These are phyloP conservation scores for Aquilaria malaccensis DNA, from an alignment of 345 rosid genomes.

Conservation along the genomic window DNA sequence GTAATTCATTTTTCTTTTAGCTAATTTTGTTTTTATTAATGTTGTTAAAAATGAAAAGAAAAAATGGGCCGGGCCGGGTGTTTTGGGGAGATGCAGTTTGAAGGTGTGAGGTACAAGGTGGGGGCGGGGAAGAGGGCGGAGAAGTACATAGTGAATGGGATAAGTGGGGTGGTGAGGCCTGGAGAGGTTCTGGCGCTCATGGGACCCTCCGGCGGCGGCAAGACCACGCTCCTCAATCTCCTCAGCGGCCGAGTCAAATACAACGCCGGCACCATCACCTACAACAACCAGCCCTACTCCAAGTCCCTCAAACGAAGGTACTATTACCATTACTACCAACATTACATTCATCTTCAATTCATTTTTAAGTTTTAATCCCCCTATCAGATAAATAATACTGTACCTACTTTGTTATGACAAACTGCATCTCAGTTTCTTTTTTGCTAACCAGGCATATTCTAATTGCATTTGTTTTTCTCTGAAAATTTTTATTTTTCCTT, in stretches of 20 bases:
- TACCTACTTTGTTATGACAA: no score
- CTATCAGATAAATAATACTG: no score
- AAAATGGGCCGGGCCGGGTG: neutral
- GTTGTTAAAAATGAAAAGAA: neutral
- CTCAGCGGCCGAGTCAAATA: slow-evolving; percentile 23
- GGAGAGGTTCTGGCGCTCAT: slow-evolving; percentile 30
- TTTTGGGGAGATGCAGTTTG: slow-evolving; percentile 8
- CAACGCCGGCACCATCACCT: slow-evolving; percentile 17
- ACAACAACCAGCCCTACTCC: slow-evolving; percentile 21
- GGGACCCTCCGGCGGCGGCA: slow-evolving; percentile 36
- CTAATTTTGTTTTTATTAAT: neutral
- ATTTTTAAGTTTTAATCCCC: no score
- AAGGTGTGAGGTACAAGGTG: slow-evolving; percentile 17
- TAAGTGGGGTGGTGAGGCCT: slow-evolving; percentile 19
- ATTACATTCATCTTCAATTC: no score
- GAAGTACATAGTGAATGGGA: slow-evolving; percentile 22
- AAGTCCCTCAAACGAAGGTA: slow-evolving; percentile 20
- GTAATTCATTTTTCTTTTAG: slow-evolving; percentile 4
- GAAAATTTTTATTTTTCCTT: neutral
- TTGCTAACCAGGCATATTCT: no score
- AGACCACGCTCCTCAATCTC: slow-evolving; percentile 26
- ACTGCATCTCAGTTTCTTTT: no score
- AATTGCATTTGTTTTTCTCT: neutral
- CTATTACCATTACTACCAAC: neutral
- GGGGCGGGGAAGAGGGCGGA: neutral